Evolutionary conservation across 2,329 filamentous ascomycete genomes (phyloP).

Genomic region (Arachnomyces sp.): DNA sequence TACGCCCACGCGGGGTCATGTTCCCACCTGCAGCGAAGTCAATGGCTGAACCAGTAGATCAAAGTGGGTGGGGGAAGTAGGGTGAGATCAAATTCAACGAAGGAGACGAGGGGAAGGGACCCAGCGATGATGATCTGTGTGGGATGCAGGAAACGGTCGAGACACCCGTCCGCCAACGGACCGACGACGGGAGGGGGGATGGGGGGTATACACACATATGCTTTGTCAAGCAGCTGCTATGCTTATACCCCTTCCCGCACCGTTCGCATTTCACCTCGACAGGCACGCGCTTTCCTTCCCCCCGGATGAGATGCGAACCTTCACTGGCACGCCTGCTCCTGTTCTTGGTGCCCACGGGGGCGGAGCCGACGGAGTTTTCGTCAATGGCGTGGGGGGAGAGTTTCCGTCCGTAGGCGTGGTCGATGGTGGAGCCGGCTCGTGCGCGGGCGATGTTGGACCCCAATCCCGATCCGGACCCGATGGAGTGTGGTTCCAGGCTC

Average conservation of each 20-base stretch:
- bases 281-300: constrained; percentile 68
- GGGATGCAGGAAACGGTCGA: too few relatives aligned
- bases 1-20: constrained; percentile 96
- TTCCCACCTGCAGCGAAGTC: constrained; percentile 70
- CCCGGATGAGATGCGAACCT: constrained; percentile 71
- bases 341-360: constrained; percentile 43
- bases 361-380: constrained; percentile 24
- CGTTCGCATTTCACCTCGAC: constrained; percentile 91
- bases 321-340: constrained; percentile 66
- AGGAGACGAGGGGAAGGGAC: too few relatives aligned
- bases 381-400: constrained; percentile 26
- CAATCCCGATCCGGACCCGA: constrained; percentile 32
- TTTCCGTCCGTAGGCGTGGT: constrained; percentile 29
- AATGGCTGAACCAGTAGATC: neutral
- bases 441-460: constrained; percentile 35
- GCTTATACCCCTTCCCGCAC: constrained; percentile 99
- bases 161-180: constrained; percentile 23
- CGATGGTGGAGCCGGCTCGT: constrained; percentile 13
- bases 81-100: constrained; percentile 8
- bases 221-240: constrained; percentile 99
- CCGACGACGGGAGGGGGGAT: constrained; percentile 42
- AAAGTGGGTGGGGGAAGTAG: constrained; percentile 1
- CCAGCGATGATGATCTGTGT: too few relatives aligned
- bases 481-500: constrained; percentile 58
- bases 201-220: constrained; percentile 83